These are phyloP conservation scores for Hypsizygus ulmarius DNA, from an alignment of 1,284 basidiomycete genomes.

Conservation along the genomic window DNA sequence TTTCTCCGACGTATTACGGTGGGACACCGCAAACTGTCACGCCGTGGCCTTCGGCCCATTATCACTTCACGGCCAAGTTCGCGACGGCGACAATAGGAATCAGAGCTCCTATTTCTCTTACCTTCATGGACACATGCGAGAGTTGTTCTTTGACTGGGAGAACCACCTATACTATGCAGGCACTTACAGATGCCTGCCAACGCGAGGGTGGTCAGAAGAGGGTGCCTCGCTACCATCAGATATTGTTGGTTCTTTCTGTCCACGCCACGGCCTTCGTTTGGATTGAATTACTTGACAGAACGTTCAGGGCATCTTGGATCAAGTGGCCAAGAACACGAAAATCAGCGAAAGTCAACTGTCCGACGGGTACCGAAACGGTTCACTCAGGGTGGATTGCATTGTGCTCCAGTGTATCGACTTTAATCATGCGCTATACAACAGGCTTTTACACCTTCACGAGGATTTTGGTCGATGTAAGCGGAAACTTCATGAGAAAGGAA, in stretches of 20 bases:
- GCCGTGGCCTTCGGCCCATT: constrained; percentile 5
- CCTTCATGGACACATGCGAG: constrained; percentile 1
- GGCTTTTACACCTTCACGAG: background rate
- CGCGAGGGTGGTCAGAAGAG: constrained; percentile 5
- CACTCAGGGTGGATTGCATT: constrained; percentile 9
- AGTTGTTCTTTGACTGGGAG: constrained; percentile 9
- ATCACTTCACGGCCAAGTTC: background rate
- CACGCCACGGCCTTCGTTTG: too few species aligned
- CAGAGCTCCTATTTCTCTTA: background rate
- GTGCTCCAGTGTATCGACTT: constrained; percentile 16
- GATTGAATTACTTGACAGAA: background rate
- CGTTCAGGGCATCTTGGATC: background rate
- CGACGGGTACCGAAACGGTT: constrained; percentile 2
- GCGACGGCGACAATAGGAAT: constrained; percentile 1
- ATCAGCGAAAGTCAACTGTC: background rate
- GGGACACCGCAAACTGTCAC: background rate
- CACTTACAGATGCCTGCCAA: constrained; percentile 11
- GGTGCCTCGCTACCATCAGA: constrained; percentile 5
- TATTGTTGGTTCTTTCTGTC: constrained; percentile 6
- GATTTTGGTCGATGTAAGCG: too few species aligned
- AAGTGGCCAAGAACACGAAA: background rate
- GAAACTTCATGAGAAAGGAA: background rate
- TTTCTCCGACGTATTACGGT: background rate
- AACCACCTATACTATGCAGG: constrained; percentile 13
- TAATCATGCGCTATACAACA: constrained; percentile 8